Percentiles rank a stretch among this genome's conserved stretches.
These are phyloP conservation scores for Lizonia empirigonia DNA, from an alignment of 2,329 filamentous ascomycete genomes.

Conservation along the genomic window DNA sequence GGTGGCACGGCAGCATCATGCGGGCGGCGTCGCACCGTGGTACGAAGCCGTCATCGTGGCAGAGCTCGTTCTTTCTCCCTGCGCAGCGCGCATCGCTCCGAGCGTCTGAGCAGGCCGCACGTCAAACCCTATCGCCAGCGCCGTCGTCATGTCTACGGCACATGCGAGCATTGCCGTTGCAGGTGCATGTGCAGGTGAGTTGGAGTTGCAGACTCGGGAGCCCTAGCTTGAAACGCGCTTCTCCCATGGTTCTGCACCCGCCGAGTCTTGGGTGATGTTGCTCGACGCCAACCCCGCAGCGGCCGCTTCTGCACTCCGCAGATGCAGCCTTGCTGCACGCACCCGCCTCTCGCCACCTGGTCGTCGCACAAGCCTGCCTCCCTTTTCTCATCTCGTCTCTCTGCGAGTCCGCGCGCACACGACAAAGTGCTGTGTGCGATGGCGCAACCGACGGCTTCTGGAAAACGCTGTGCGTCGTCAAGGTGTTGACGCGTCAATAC, in stretches of 20 bases:
- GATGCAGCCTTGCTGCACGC: constrained; percentile 12
- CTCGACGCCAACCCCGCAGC: constrained; percentile 11
- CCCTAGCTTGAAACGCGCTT: background rate
- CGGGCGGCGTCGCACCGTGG: constrained; percentile 13
- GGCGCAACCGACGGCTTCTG: background rate
- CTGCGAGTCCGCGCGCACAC: background rate
- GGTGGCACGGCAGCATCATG: constrained; percentile 18
- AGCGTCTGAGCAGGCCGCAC: background rate
- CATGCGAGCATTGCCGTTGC: too few species aligned
- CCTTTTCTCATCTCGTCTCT: background rate
- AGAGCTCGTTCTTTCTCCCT: constrained; percentile 3
- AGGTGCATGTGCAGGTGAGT: too few species aligned
- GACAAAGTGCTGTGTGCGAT: background rate
- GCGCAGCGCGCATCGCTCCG: too few species aligned
- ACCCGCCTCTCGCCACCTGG: constrained; percentile 11
- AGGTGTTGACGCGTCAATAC: constrained; percentile 13
- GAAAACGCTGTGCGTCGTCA: background rate
- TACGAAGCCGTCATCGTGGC: constrained; percentile 18
- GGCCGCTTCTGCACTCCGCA: constrained; percentile 13
- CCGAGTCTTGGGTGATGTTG: background rate
- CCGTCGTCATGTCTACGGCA: too few species aligned
- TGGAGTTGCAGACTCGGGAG: background rate
- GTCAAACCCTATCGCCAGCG: background rate
- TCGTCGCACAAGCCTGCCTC: background rate
- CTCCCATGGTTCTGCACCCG: constrained; percentile 9